These are phyloP conservation scores for Phytophthora megakarya DNA, from an alignment of 352 stramenopile genomes.

Conservation along the genomic window DNA sequence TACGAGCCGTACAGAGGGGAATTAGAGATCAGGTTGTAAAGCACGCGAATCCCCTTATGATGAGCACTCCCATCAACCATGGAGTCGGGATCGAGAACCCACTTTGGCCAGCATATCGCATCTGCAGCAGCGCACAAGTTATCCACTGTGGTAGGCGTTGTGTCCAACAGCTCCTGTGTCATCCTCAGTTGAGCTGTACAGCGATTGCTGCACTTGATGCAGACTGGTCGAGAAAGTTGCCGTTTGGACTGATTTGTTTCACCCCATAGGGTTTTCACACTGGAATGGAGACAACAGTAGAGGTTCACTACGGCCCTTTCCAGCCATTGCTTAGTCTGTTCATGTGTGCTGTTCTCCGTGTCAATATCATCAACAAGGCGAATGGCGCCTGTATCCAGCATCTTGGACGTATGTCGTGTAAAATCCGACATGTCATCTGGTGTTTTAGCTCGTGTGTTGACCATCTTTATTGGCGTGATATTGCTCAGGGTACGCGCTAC, in stretches of 20 bases:
- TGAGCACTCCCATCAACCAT: too few species aligned
- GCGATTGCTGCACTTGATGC: conserved; percentile 2
- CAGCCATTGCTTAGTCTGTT: too few species aligned
- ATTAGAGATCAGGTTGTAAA: too few species aligned
- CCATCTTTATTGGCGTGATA: background rate
- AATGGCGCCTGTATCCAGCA: background rate
- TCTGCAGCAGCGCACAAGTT: too few species aligned
- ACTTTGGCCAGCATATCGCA: too few species aligned
- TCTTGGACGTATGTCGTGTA: background rate
- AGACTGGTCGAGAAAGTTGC: background rate
- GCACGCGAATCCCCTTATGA: too few species aligned
- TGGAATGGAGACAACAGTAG: too few species aligned
- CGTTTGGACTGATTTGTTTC: background rate
- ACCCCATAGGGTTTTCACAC: background rate
- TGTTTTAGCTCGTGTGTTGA: conserved; percentile 1
- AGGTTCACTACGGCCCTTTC: too few species aligned
- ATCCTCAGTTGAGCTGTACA: background rate
- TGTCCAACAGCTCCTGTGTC: background rate
- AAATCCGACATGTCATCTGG: background rate
- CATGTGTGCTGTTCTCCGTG: too few species aligned
- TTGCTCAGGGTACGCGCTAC: background rate
- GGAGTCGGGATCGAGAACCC: too few species aligned
- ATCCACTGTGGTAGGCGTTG: background rate
- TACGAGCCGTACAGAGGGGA: too few species aligned
- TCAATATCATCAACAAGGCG: too few species aligned